These are phyloP conservation scores for Sporisorium iseilematis-ciliati DNA, from an alignment of 1,284 basidiomycete species.

Conservation along the genomic window DNA sequence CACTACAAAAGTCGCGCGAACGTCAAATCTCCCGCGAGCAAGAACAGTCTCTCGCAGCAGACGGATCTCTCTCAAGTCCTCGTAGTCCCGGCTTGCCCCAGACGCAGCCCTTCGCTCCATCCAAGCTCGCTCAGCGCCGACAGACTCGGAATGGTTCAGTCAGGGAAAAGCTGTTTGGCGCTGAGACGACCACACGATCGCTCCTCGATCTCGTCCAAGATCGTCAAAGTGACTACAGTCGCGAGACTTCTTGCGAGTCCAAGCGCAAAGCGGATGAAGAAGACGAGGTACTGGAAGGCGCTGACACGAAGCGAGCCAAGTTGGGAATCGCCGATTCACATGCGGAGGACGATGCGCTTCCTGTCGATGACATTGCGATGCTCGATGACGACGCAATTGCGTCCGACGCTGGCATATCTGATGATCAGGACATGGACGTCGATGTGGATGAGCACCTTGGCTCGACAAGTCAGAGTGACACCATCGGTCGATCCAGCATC, in stretches of 20 bases:
- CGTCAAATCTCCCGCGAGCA: constrained; percentile 15
- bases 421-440: constrained; percentile 23
- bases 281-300: not conserved
- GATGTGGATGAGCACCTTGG: constrained; percentile 17
- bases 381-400: not conserved
- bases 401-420: not conserved
- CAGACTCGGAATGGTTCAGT: not conserved
- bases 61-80: not conserved
- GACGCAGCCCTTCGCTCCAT: constrained; percentile 34
- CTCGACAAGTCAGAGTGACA: too few species aligned
- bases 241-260: constrained; percentile 1
- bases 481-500: not conserved
- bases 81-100: constrained; percentile 18
- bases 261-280: constrained; percentile 29
- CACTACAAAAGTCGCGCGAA: constrained; percentile 28
- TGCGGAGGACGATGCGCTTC: not conserved
- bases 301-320: constrained; percentile 9
- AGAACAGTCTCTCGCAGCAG: not conserved
- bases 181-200: constrained; percentile 28
- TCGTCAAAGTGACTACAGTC: not conserved
- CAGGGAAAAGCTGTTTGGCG: constrained; percentile 20
- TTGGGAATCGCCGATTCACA: too few species aligned
- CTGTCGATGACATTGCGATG: too few species aligned
- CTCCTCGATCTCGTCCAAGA: constrained; percentile 31
- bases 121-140: constrained; percentile 36